Evolutionary conservation across 1,284 basidiomycete species (phyloP), one percentile per base, ranked within the genome.

Genomic region (Omphalotus olearius): DNA sequence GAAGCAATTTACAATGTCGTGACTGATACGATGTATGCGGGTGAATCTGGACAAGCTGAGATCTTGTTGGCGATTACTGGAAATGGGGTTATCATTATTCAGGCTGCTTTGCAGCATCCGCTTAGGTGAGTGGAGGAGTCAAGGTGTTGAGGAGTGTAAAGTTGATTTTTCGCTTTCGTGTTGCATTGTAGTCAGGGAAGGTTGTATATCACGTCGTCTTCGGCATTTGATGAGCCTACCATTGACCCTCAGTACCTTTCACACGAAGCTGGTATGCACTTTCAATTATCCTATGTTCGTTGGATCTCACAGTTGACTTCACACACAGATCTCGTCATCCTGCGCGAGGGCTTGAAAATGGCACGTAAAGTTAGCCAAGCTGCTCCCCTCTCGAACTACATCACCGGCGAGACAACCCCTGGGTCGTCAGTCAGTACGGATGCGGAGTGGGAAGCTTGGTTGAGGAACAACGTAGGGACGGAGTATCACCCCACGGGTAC

Each of bases 21-120:
- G 16, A 67, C 75, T 0, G 68, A 79, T 44, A 69, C 68, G 33
- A 58, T 85, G 23, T 64, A 75, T 51, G 56, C 63, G 5, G 64
- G 60, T 10, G 62, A 68, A 7, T 71, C 79, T 46, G 83, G 79
- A 0, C 73, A 81, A 57, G 69, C 85, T 25, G 85, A 89, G 65
- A 69, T 89, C n/a, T 64, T 87, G 26, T 65, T 87, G 43, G 75
- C 73, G 48, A 67, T 84, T 55, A 82, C 79, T 14, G 69, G 75
- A 5, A 68, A 73, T 0, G 67, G 69, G 43, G 66, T 66, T 14
- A 69, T 85, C 43, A 70, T 70, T 3, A 73, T 90, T 39, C 85
- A 88, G 62, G 78, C 79, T 4, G 85, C 84, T 0, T 63, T 87
- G 25, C 85, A 89, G 62, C 83, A 84, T 59, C 82, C 84, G 0